Percentiles rank a stretch among this genome's conserved stretches.
Evolutionary conservation across 805 yeast genomes (phyloP).

Genomic region (Priceomyces castillae): DNA sequence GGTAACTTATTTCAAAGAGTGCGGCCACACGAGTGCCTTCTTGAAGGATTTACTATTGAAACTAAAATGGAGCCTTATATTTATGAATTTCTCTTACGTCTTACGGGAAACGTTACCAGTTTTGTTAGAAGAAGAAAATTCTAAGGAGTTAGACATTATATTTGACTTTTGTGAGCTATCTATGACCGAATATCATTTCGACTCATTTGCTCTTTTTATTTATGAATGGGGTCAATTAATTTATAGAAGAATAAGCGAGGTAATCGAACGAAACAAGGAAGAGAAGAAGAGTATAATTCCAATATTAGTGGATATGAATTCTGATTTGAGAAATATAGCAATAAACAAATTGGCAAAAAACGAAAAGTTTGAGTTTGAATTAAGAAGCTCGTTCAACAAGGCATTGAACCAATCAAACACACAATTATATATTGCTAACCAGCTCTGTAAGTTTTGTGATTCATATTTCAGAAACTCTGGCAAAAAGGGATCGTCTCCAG

Average conservation of each 20-base stretch:
- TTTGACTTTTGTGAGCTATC: conserved; percentile 19
- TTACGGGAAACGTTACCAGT: conserved; percentile 19
- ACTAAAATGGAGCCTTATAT: conserved; percentile 31
- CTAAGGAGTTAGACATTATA: conserved; percentile 14
- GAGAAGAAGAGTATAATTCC: conserved; percentile 8
- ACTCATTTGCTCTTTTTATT: conserved; percentile 19
- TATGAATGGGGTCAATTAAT: conserved; percentile 25
- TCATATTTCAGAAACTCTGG: conserved; percentile 19
- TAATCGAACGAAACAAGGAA: conserved; percentile 8
- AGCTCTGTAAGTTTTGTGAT: conserved; percentile 34
- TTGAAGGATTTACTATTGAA: conserved; percentile 16
- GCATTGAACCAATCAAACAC: conserved; percentile 14
- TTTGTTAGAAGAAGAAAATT: conserved; percentile 13
- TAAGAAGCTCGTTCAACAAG: conserved; percentile 26
- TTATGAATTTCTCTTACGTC: conserved; percentile 22
- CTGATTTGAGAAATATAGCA: conserved; percentile 11
- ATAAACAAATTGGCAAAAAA: conserved; percentile 11
- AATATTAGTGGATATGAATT: conserved; percentile 14
- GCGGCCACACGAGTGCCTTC: conserved; percentile 18
- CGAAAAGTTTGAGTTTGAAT: conserved; percentile 28
- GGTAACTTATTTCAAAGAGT: conserved; percentile 18
- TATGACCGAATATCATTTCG: conserved; percentile 17
- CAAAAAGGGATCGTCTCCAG: conserved; percentile 9
- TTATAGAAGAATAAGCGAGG: conserved; percentile 3
- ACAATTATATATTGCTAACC: conserved; percentile 17